Conservation (phyloP, 345 rosid species). For the Durio zibethinus region DNA sequence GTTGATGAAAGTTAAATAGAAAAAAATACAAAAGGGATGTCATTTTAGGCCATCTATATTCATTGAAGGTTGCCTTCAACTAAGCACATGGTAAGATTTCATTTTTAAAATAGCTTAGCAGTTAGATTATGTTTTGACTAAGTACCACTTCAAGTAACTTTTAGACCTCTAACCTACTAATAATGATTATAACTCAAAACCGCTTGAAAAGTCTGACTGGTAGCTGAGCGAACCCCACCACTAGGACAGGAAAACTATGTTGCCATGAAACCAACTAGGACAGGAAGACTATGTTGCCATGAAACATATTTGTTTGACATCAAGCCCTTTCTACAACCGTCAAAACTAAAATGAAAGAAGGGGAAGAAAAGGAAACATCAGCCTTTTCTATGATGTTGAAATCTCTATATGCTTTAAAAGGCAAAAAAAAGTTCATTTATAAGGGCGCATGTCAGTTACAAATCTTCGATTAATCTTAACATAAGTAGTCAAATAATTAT, state of each 20-base stretch:
- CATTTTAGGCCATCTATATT: conserved; percentile 5
- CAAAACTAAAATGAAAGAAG: neutral
- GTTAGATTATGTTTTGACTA: neutral
- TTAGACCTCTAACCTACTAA: neutral
- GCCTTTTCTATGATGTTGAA: neutral
- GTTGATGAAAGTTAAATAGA: neutral
- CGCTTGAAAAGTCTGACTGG: neutral
- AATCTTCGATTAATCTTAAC: neutral
- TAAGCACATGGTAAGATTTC: neutral
- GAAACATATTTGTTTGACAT: neutral
- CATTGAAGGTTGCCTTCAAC: conserved; percentile 10
- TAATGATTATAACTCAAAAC: conserved; percentile 1
- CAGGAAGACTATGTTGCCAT: neutral
- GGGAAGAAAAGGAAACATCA: neutral
- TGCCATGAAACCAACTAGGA: neutral
- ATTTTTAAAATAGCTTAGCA: neutral
- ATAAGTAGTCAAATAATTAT: neutral
- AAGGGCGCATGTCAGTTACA: neutral
- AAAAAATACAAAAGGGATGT: neutral
- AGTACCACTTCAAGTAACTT: neutral
- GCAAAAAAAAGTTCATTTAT: neutral
- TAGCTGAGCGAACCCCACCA: neutral
- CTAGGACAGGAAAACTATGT: neutral
- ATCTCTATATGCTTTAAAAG: neutral
- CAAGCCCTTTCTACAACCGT: neutral